Percentiles rank a stretch among this genome's conserved stretches.
Evolutionary conservation across 2,329 filamentous ascomycete genomes (phyloP).

Genomic region (Colletotrichum aenigma): DNA sequence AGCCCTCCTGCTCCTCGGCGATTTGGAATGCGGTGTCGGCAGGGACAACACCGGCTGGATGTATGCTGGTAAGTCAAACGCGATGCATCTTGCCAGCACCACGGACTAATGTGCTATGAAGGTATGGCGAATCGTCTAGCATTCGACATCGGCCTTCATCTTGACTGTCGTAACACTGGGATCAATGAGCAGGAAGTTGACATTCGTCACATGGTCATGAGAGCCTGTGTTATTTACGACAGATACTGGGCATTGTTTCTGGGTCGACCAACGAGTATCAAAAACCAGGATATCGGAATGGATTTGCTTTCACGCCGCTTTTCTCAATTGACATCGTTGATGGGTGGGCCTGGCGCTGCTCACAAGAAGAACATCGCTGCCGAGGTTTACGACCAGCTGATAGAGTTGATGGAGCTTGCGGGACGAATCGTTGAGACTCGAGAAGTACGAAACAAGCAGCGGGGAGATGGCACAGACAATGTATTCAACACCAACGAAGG

Average conservation of each 20-base stretch:
- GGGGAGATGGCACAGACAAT: slow-evolving; percentile 29
- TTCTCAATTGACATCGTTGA: slow-evolving; percentile 42
- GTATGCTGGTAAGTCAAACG: slow-evolving; percentile 48
- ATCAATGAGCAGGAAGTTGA: slow-evolving; percentile 50
- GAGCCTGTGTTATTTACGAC: slow-evolving; percentile 57
- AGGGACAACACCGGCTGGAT: slow-evolving; percentile 60
- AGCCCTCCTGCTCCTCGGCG: slow-evolving; percentile 54
- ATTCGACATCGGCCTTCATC: slow-evolving; percentile 53
- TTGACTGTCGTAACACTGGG: slow-evolving; percentile 44
- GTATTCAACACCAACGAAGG: slow-evolving; percentile 31
- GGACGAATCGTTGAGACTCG: slow-evolving; percentile 54
- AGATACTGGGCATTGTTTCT: slow-evolving; percentile 61
- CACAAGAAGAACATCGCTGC: slow-evolving; percentile 22
- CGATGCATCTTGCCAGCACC: slow-evolving; percentile 23
- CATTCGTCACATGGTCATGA: slow-evolving; percentile 55
- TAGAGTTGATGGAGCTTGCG: slow-evolving; percentile 61
- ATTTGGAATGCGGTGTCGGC: slow-evolving; percentile 58
- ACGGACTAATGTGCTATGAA: slow-evolving; percentile 13
- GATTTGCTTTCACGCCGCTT: slow-evolving; percentile 51
- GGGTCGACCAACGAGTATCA: slow-evolving; percentile 57
- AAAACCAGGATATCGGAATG: slow-evolving; percentile 53
- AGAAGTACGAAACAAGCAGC: slow-evolving; percentile 36
- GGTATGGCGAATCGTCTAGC: slow-evolving; percentile 49
- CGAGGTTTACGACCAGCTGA: slow-evolving; percentile 54
- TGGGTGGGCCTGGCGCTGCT: slow-evolving; percentile 34